Percentiles rank a stretch among this genome's conserved stretches.
These are phyloP conservation scores for Teunomyces panamensis DNA, from an alignment of 805 yeast genomes.

Conservation along the genomic window DNA sequence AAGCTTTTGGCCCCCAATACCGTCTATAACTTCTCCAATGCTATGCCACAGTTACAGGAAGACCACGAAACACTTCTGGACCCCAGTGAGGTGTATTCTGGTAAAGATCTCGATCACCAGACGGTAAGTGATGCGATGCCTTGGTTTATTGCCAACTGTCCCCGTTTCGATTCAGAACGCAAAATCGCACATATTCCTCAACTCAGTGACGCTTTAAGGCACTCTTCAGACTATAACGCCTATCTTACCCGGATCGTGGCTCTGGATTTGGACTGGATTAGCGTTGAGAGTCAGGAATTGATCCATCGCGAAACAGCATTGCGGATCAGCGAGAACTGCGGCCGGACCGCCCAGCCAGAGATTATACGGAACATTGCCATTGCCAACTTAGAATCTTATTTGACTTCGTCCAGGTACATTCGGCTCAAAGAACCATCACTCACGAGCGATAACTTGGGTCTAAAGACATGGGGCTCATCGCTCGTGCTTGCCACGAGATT, in stretches of 20 bases:
- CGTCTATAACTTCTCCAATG: conserved; percentile 48
- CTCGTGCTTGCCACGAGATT: conserved; percentile 61
- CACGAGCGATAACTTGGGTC: conserved; percentile 82
- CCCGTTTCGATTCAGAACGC: conserved; percentile 21
- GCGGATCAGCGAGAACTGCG: conserved; percentile 77
- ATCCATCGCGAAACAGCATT: conserved; percentile 57
- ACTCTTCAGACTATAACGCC: conserved; percentile 38
- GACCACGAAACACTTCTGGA: not conserved
- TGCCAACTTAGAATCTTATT: conserved; percentile 21
- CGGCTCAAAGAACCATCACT: conserved; percentile 75
- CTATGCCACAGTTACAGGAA: not conserved
- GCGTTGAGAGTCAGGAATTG: conserved; percentile 28
- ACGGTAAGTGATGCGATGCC: conserved; percentile 24
- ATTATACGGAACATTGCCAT: conserved; percentile 58
- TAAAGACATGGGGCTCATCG: conserved; percentile 96
- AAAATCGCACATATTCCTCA: conserved; percentile 24
- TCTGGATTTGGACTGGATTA: conserved; percentile 48
- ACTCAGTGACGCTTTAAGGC: conserved; percentile 23
- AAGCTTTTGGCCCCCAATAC: conserved; percentile 47
- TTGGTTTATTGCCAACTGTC: conserved; percentile 46
- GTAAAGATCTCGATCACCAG: conserved; percentile 28
- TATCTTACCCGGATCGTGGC: conserved; percentile 52
- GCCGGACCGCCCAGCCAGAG: conserved; percentile 79
- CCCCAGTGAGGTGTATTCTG: conserved; percentile 22
- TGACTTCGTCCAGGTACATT: conserved; percentile 20